phyloP scores from a whole-genome alignment of 192 early-diverging fungal genomes.

The Phycomyces blakesleeanus region DNA sequence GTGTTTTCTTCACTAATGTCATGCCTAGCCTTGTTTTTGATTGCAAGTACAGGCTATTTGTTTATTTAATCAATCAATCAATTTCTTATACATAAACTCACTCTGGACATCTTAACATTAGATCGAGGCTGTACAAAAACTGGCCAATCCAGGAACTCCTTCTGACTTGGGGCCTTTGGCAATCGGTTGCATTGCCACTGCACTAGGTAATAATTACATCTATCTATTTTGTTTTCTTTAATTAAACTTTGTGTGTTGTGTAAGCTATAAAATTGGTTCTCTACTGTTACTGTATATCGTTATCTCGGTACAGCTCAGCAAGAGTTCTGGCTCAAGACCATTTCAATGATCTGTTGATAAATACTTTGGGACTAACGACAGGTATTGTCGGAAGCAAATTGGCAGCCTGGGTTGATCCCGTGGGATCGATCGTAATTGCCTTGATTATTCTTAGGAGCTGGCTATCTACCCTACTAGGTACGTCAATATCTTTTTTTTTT shows the following conservation, averaged over 20 bases:
- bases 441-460: conserved; percentile 67
- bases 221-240: too few relatives aligned
- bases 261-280: conserved; percentile 57
- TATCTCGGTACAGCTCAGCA: conserved; percentile 58
- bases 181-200: conserved; percentile 49
- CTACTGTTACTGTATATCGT: conserved; percentile 63
- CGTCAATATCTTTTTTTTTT: not conserved
- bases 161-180: conserved; percentile 44
- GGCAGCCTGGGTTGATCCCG: conserved; percentile 68
- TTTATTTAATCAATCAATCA: not conserved
- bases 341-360: conserved; percentile 72
- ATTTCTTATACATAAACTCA: too few relatives aligned
- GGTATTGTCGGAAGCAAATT: conserved; percentile 57
- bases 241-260: too few relatives aligned
- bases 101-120: conserved; percentile 19
- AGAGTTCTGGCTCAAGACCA: conserved; percentile 68
- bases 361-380: conserved; percentile 66
- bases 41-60: conserved; percentile 39
- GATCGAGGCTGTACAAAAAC: conserved; percentile 61
- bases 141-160: conserved; percentile 40
- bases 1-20: conserved; percentile 78
- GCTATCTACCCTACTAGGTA: conserved; percentile 57
- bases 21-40: conserved; percentile 64
- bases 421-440: conserved; percentile 65
- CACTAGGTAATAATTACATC: conserved; percentile 46